These are phyloP conservation scores for Elongisporangium undulatum DNA, from an alignment of 352 stramenopile species.

Conservation along the genomic window DNA sequence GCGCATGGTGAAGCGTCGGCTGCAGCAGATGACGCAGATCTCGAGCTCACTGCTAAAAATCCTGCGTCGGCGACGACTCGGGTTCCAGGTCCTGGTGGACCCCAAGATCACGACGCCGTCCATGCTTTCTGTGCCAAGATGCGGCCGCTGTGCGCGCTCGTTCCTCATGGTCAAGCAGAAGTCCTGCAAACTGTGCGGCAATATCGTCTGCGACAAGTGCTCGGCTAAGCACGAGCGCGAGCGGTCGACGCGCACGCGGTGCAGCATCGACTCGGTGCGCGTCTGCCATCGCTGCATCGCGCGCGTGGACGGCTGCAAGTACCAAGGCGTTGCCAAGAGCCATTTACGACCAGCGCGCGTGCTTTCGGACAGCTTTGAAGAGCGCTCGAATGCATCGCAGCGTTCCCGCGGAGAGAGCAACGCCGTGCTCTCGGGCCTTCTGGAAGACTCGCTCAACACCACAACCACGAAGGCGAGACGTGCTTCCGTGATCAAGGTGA, in stretches of 20 bases:
- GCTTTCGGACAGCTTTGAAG: neutral
- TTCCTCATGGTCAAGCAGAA: conserved; percentile 27
- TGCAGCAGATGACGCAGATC: conserved; percentile 17
- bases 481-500: neutral
- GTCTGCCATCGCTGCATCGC: conserved; percentile 40
- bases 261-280: conserved; percentile 30
- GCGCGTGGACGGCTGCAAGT: conserved; percentile 35
- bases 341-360: conserved; percentile 8
- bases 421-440: neutral
- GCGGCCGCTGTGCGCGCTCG: conserved; percentile 35
- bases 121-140: conserved; percentile 24
- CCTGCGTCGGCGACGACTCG: conserved; percentile 35
- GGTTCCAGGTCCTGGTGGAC: conserved; percentile 38
- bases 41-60: conserved; percentile 30
- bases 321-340: conserved; percentile 26
- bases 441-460: neutral
- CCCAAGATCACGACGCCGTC: conserved; percentile 13
- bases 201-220: conserved; percentile 48
- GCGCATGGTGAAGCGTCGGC: conserved; percentile 8
- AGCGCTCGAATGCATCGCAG: neutral
- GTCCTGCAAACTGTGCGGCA: conserved; percentile 39
- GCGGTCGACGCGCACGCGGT: conserved; percentile 12
- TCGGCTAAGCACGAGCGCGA: conserved; percentile 32
- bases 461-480: neutral
- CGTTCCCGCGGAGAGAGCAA: neutral